phyloP scores from a whole-genome alignment of 2,329 filamentous ascomycete genomes.

The Botryotinia calthae region DNA sequence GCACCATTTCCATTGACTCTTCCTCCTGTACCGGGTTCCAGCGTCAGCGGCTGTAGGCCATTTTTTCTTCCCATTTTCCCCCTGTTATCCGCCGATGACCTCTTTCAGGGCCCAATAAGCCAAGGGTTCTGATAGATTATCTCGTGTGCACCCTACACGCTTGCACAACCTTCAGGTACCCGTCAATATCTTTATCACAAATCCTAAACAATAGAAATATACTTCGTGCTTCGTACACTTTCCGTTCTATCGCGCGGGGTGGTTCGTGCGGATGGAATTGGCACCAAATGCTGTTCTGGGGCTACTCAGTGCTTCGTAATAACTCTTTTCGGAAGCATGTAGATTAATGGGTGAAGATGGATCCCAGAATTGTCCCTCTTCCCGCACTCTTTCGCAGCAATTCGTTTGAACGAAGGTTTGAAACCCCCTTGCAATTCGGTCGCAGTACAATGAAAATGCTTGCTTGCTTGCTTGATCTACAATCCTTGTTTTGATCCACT shows the following conservation, averaged over 20 bases:
- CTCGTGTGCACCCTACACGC: constrained; percentile 26
- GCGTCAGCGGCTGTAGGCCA: constrained; percentile 37
- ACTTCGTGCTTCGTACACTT: constrained; percentile 20
- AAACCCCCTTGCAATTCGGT: constrained; percentile 1
- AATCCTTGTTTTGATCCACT: constrained; percentile 17
- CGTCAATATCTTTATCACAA: constrained; percentile 25
- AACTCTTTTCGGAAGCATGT: constrained; percentile 6
- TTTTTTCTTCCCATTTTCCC: constrained; percentile 36
- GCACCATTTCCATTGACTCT: constrained; percentile 22
- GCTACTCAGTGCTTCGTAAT: constrained; percentile 1
- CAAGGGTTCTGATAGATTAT: constrained; percentile 23
- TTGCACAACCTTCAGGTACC: constrained; percentile 31
- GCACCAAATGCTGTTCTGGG: constrained; percentile 7
- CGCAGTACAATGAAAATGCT: not conserved
- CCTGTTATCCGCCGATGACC: constrained; percentile 26
- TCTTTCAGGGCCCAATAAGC: constrained; percentile 12
- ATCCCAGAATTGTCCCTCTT: not conserved
- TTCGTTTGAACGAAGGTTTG: not conserved
- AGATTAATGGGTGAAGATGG: not conserved
- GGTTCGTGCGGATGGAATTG: constrained; percentile 24
- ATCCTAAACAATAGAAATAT: constrained; percentile 25
- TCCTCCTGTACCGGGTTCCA: constrained; percentile 23
- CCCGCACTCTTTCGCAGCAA: not conserved
- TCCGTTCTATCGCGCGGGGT: constrained; percentile 20
- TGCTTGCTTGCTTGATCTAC: not conserved